A percentile compares a stretch with the other conserved stretches of the same genome.
phyloP scores from a whole-genome alignment of 208 protist genomes.

The Acanthamoeba royreba region DNA sequence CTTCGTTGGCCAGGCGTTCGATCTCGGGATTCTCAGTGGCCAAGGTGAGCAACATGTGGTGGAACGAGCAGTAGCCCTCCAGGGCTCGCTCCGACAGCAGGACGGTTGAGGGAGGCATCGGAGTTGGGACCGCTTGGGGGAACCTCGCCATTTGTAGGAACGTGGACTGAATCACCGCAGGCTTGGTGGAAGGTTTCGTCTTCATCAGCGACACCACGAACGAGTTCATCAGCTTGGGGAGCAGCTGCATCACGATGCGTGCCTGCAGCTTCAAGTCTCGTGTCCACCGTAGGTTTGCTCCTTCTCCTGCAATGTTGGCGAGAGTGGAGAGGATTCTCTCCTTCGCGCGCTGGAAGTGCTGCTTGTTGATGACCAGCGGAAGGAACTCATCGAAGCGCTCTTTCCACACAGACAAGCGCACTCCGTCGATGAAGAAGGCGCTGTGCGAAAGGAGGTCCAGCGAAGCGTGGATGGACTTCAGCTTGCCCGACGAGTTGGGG shows the following conservation, averaged over 20 bases:
- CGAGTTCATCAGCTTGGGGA: conserved; percentile 38
- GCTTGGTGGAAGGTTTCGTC: neutral
- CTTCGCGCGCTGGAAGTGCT: neutral
- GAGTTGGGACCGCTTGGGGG: too few relatives aligned
- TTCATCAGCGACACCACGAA: conserved; percentile 39
- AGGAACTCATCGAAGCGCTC: neutral
- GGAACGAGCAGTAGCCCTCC: conserved; percentile 38
- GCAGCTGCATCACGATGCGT: neutral
- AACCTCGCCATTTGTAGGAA: too few relatives aligned
- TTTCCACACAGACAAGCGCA: conserved; percentile 33
- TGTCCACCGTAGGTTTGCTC: neutral
- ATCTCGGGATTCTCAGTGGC: neutral
- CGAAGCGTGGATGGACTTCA: neutral
- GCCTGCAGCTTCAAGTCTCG: neutral
- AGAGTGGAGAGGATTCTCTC: neutral
- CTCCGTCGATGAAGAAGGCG: neutral
- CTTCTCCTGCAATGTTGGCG: neutral
- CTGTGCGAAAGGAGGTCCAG: neutral
- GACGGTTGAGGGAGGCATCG: too few relatives aligned
- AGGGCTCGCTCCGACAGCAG: conserved; percentile 22
- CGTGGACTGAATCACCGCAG: too few relatives aligned
- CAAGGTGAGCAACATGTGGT: conserved; percentile 23
- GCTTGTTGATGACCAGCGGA: neutral
- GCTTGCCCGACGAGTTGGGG: neutral
- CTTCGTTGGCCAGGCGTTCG: neutral